phyloP scores from a whole-genome alignment of 495 filamentous ascomycete genomes.

The Penicillium subrubescens region DNA sequence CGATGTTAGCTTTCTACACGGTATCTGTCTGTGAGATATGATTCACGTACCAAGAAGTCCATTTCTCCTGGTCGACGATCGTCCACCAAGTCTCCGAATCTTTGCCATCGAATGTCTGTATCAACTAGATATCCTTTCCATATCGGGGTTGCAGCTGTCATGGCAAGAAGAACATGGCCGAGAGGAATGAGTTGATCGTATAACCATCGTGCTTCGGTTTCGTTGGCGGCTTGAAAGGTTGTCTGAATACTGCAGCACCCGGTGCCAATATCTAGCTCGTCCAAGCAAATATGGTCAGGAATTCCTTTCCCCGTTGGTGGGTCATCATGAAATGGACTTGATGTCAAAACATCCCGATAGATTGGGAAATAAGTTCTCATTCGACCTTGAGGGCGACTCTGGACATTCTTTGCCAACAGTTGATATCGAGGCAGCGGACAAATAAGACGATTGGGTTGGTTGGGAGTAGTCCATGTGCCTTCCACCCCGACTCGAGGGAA shows the following conservation, averaged over 20 bases:
- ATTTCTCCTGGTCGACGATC: constrained; percentile 79
- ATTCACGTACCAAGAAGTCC: constrained; percentile 38
- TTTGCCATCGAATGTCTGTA: constrained; percentile 89
- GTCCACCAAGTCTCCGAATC: constrained; percentile 82
- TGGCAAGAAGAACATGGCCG: constrained; percentile 79
- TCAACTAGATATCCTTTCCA: constrained; percentile 92
- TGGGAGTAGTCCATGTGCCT: constrained; percentile 60
- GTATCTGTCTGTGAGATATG: background rate
- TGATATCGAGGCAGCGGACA: background rate
- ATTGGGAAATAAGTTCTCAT: background rate
- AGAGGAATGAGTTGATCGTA: constrained; percentile 90
- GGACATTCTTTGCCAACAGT: background rate
- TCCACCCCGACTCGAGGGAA: constrained; percentile 91
- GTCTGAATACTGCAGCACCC: constrained; percentile 61
- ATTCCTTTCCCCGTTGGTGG: background rate
- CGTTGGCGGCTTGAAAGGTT: constrained; percentile 91
- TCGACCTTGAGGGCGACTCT: background rate
- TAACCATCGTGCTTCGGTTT: constrained; percentile 79
- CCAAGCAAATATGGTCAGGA: background rate
- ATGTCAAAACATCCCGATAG: background rate
- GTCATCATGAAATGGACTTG: background rate
- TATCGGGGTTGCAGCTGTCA: constrained; percentile 89
- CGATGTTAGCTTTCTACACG: background rate
- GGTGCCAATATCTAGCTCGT: background rate
- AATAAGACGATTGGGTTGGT: background rate